Evolutionary conservation across 2,329 filamentous ascomycete species (phyloP).

Genomic region (Pestalotiopsis fici): DNA sequence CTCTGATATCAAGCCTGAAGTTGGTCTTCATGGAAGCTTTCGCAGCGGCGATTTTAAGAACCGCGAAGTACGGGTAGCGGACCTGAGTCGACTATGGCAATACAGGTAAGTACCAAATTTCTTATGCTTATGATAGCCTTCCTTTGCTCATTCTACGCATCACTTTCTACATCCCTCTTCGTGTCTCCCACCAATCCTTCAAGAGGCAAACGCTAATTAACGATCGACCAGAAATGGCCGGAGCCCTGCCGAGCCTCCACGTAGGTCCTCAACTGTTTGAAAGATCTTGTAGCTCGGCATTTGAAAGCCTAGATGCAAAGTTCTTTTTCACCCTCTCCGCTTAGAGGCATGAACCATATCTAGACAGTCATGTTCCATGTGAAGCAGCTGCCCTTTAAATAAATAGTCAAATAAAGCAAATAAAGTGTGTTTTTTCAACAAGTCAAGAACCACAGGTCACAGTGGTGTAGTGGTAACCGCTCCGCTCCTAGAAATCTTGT

Average conservation of each 20-base stretch:
- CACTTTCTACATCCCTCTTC: too few species aligned
- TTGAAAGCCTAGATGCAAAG: too few species aligned
- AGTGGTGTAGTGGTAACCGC: not conserved
- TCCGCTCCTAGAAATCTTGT: not conserved
- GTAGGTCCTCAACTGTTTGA: constrained; percentile 35
- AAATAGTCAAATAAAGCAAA: too few species aligned
- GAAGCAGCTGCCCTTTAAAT: too few species aligned
- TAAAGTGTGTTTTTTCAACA: too few species aligned
- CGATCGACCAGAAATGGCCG: constrained; percentile 49
- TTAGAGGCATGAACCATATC: too few species aligned
- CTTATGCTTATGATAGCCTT: too few species aligned
- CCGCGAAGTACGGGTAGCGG: constrained; percentile 53
- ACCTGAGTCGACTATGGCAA: constrained; percentile 63
- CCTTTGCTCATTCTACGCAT: too few species aligned
- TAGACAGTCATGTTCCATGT: too few species aligned
- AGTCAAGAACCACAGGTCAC: not conserved
- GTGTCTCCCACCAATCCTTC: too few species aligned
- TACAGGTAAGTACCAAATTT: constrained; percentile 36
- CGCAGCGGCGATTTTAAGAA: constrained; percentile 28
- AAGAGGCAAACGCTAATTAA: not conserved
- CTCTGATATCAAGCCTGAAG: constrained; percentile 19
- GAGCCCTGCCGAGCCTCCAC: constrained; percentile 46
- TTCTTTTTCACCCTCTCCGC: too few species aligned
- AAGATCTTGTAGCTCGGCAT: not conserved
- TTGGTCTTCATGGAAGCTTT: constrained; percentile 38